Evolutionary conservation across 306 rosid genomes (phyloP), one percentile per base, ranked within the genome.

Genomic region (Quercus gilva): DNA sequence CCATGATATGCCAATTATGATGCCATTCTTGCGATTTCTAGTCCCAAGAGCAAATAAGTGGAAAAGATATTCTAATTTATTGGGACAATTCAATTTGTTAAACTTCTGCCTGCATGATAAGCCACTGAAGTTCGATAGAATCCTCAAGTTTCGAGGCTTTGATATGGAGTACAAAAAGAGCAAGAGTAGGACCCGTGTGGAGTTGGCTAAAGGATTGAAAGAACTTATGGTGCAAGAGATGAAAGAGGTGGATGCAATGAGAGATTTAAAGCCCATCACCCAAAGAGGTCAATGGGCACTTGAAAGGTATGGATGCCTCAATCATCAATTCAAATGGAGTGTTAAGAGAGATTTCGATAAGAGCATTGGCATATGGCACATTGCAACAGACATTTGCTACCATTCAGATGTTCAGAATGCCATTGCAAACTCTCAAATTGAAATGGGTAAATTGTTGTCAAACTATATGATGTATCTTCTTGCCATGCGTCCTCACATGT

Each of bases 401-500:
- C 45, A 85, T 74, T 77, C 84, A 28, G 84, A 74, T 45, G 14
- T 31, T 55, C 51, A 55, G 5, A 0, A 13, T 74, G 56, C 18
- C n/a, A 3, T 28, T 69, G 29, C 74, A 55, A 68, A 69, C 74
- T 25, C 79, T 37, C 64, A 73, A 43, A 41, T 74, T 65, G 80
- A 74, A 55, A 85, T 82, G 89, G 81, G 80, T 2, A 84, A 45
- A 52, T 69, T 82, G 19, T 19, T 91, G 71, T 87, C 94, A 53
- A 69, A 89, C 69, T 91, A 91, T 21, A 87, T 91, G 92, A 91
- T 91, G 91, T 91, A 86, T 72, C 90, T 91, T 78, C 85, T 91
- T 6, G 86, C 84, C 2, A 17, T 86, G 81, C 89, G 90, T 3
- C 87, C 94, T 71, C 88, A 85, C 5, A 89, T 91, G 85, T 53